phyloP scores from a whole-genome alignment of 2,329 filamentous ascomycete species.

The Talaromyces piceae region DNA sequence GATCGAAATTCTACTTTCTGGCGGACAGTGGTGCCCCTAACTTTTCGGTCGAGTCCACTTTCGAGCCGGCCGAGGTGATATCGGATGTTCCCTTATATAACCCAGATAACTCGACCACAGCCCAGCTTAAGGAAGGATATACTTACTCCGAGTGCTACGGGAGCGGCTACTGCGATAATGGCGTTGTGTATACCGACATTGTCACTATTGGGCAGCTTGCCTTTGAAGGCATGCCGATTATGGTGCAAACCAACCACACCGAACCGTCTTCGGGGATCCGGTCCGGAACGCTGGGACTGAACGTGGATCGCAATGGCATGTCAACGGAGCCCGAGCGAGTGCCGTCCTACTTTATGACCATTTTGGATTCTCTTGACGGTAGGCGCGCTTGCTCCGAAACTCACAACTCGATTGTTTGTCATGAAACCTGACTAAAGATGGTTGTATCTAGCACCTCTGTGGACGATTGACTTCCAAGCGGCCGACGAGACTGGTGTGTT shows the following conservation, averaged over 20 bases:
- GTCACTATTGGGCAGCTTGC: neutral
- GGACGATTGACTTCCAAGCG: neutral
- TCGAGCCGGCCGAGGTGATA: neutral
- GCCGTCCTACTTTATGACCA: neutral
- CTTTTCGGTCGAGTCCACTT: neutral
- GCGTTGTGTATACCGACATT: neutral
- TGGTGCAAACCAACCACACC: neutral
- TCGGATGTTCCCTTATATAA: neutral
- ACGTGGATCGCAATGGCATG: neutral
- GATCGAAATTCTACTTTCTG: neutral
- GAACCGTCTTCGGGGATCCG: neutral
- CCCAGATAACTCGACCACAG: neutral
- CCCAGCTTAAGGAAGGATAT: neutral
- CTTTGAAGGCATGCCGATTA: neutral
- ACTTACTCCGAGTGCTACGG: neutral
- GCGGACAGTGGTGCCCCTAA: neutral
- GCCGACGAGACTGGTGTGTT: neutral
- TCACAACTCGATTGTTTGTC: too few relatives aligned
- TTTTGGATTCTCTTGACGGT: neutral
- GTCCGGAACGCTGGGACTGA: neutral
- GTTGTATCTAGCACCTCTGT: neutral
- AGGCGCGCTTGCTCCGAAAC: too few relatives aligned
- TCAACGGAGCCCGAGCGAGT: neutral
- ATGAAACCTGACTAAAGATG: too few relatives aligned
- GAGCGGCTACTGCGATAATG: neutral